A percentile compares a stretch with the other conserved stretches of the same genome.
Conservation (phyloP, 179 eudicot species). For the Silene vulgaris region DNA sequence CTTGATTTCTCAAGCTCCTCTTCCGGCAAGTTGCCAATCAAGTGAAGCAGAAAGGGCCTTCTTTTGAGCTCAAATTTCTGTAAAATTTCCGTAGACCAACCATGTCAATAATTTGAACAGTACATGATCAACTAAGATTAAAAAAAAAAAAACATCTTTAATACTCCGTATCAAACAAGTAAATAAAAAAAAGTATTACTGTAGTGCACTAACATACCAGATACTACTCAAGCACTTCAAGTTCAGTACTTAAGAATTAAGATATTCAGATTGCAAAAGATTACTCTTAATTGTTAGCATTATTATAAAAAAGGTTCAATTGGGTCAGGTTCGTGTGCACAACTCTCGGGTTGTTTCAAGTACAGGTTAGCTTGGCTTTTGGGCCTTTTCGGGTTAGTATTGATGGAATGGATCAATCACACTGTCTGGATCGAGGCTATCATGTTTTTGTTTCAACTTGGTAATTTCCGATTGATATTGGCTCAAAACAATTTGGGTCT, state of each 20-base stretch:
- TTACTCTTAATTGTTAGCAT: no score
- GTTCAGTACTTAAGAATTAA: background rate
- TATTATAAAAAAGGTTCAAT: background rate
- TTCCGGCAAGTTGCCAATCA: slow-evolving; percentile 84
- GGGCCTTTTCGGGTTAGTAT: background rate
- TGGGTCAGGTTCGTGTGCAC: background rate
- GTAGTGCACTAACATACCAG: background rate
- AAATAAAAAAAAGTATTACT: background rate
- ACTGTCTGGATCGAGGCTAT: no score
- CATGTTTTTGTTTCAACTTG: no score
- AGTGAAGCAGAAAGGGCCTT: slow-evolving; percentile 72
- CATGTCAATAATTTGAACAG: slow-evolving; percentile 2
- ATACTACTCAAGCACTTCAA: background rate
- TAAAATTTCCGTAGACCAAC: slow-evolving; percentile 7
- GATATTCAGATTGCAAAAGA: background rate
- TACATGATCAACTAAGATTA: background rate
- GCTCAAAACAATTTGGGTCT: no score
- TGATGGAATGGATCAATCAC: background rate
- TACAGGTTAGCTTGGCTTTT: background rate
- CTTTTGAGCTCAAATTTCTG: slow-evolving; percentile 97
- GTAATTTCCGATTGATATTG: no score
- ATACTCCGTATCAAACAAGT: background rate
- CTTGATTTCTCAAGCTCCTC: slow-evolving; percentile 81
- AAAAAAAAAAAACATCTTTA: background rate
- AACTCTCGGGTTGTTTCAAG: no score